Evolutionary conservation across 768 basidiomycete species (phyloP), one percentile per base, ranked within the genome.

Genomic region (Trametes maxima): DNA sequence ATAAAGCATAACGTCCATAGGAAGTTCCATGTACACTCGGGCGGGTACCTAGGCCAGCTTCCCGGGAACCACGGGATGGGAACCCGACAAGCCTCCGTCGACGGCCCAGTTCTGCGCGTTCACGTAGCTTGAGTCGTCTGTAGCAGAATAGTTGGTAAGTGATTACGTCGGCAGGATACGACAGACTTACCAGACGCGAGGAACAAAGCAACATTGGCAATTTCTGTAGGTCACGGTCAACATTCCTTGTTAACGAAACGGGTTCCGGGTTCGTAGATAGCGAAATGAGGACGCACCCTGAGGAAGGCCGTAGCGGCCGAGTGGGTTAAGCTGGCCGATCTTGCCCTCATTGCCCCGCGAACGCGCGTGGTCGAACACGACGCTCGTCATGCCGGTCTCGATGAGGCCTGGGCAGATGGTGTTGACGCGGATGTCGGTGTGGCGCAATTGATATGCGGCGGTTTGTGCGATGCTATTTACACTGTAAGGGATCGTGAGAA

Each of bases 401-500:
- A 97, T 94, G 59, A 97, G 76, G 14, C 94, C 95, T 5, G 95
- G 95, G 69, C 94, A 95, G 66, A 97, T 86, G 45, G 88, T 80
- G 73, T 94, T 96, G 64, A 97, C 88, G 45, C 95, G 90, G 65
- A 98, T 82, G 73, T 94, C 89, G 1, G 86, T 88, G 70, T 82
- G 88, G 65, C 87, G 82, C 22, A 96, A 81, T 72, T 94, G 90
- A 72, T 88, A 92, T 5, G 86, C 84, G 12, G 86, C 79, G 4
- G 90, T 95, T 69, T 92, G 85, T 8, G 93, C 95, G 66, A 96
- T 86, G 46, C 87, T 92, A 72, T 93, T 94, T 22, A 97, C 94
- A 12, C 91, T 94, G 63, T 17, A 14, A 10, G 14, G 3, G n/a
- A 7, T 12, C 5, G 14, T 46, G 33, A 24, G 25, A 3, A 14